A percentile compares a stretch with the other conserved stretches of the same genome.
phyloP scores from a whole-genome alignment of 1,139 yeast species.

The Blastobotrys capitulatus region DNA sequence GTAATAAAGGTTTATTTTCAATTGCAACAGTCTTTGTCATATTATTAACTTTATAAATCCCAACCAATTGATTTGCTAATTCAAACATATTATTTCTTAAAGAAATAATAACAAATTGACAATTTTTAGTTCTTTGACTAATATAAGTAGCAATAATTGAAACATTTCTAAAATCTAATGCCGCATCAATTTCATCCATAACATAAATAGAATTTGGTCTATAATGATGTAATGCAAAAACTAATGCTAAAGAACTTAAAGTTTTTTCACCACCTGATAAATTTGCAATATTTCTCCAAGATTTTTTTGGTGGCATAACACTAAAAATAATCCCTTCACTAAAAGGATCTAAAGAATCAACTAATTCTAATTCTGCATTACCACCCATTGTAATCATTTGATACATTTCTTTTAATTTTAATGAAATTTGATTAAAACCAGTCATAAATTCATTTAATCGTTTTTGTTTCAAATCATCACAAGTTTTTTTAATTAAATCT shows the following conservation, averaged over 20 bases:
- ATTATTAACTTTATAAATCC: conserved; percentile 89
- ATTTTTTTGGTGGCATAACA: conserved; percentile 98
- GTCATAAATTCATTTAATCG: conserved; percentile 88
- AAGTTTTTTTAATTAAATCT: conserved; percentile 55
- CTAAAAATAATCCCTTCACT: conserved; percentile 94
- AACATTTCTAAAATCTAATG: conserved; percentile 93
- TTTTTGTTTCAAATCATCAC: conserved; percentile 67
- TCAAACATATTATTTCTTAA: conserved; percentile 97
- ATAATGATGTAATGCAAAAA: conserved; percentile 92
- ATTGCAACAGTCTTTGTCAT: conserved; percentile 82
- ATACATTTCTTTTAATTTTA: conserved; percentile 92
- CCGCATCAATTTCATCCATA: conserved; percentile 99
- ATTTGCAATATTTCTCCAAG: conserved; percentile 94
- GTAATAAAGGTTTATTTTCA: conserved; percentile 50
- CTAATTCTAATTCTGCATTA: conserved; percentile 93
- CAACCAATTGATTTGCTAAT: conserved; percentile 87
- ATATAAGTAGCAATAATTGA: conserved; percentile 96
- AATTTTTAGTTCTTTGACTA: conserved; percentile 90
- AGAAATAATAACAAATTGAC: conserved; percentile 94
- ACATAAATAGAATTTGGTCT: conserved; percentile 97
- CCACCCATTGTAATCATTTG: conserved; percentile 99
- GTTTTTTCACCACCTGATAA: conserved; percentile 98
- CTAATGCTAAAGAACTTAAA: conserved; percentile 87
- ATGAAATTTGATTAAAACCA: conserved; percentile 82
- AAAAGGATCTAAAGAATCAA: conserved; percentile 95